Conservation (phyloP, 805 yeast genomes). For the Pichia occidentalis region DNA sequence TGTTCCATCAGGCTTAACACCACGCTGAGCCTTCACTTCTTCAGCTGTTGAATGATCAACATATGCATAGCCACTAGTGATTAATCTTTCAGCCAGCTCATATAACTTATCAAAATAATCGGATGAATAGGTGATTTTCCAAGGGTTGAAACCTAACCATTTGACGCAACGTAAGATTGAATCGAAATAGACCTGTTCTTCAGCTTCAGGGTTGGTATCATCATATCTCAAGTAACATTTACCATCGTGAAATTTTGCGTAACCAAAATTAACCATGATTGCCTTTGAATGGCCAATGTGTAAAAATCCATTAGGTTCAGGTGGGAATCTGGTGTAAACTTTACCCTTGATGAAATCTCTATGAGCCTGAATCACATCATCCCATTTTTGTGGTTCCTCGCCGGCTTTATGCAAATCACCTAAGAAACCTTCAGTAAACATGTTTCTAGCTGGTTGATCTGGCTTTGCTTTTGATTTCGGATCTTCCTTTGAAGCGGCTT, state of each 20-base stretch:
- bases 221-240: conserved; percentile 89
- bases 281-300: conserved; percentile 99
- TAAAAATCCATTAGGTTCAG: conserved; percentile 96
- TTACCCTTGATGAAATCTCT: conserved; percentile 69
- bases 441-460: conserved; percentile 44
- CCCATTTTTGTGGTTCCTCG: conserved; percentile 85
- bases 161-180: conserved; percentile 77
- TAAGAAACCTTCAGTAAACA: conserved; percentile 93
- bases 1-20: conserved; percentile 84
- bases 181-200: conserved; percentile 83
- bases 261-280: conserved; percentile 97
- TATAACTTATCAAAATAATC: conserved; percentile 91
- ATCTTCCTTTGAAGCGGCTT: conserved; percentile 20
- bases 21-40: conserved; percentile 84
- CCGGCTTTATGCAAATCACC: conserved; percentile 95
- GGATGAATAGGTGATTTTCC: conserved; percentile 91
- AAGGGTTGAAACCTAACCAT: conserved; percentile 94
- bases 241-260: conserved; percentile 80
- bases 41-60: conserved; percentile 93
- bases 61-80: conserved; percentile 67
- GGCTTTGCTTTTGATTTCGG: conserved; percentile 18
- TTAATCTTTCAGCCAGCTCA: conserved; percentile 78
- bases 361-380: conserved; percentile 79
- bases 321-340: conserved; percentile 94
- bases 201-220: conserved; percentile 98